A percentile compares a stretch with the other conserved stretches of the same genome.
These are phyloP conservation scores for Aspergillus coremiiformis DNA, from an alignment of 495 filamentous ascomycete genomes.

Conservation along the genomic window DNA sequence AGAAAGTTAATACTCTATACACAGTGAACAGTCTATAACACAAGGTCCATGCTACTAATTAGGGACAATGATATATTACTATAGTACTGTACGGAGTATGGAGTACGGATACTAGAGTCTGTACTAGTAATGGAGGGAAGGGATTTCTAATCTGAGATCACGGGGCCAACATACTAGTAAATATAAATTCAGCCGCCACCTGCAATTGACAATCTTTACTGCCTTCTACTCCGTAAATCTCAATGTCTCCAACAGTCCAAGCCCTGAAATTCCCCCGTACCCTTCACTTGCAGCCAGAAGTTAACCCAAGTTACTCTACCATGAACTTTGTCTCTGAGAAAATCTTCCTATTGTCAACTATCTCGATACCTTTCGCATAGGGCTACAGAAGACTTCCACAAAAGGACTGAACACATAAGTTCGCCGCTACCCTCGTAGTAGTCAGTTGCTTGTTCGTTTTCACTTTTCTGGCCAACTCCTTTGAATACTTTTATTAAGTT, in stretches of 20 bases:
- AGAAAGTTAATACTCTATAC: background rate
- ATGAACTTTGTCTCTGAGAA: slow-evolving; percentile 25
- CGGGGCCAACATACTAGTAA: background rate
- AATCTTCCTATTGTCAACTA: slow-evolving; percentile 8
- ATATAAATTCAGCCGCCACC: background rate
- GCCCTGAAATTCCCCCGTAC: background rate
- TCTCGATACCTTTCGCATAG: slow-evolving; percentile 16
- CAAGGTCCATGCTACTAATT: too few relatives aligned
- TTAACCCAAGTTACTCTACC: slow-evolving; percentile 18
- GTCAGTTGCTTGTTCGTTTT: too few relatives aligned
- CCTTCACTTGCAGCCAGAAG: slow-evolving; percentile 7
- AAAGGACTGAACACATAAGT: too few relatives aligned
- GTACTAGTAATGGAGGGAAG: too few relatives aligned
- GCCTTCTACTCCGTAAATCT: background rate
- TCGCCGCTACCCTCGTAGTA: too few relatives aligned
- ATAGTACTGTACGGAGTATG: background rate
- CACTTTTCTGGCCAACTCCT: background rate
- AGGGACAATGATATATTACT: too few relatives aligned
- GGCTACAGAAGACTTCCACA: background rate
- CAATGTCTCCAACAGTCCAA: background rate
- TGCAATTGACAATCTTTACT: background rate
- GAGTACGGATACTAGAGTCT: too few relatives aligned
- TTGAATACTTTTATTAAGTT: too few relatives aligned
- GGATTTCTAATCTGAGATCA: background rate
- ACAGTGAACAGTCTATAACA: too few relatives aligned